Base-by-base conservation (phyloP, 345 rosid species). In the Eucalyptus tenuipes region DNA sequence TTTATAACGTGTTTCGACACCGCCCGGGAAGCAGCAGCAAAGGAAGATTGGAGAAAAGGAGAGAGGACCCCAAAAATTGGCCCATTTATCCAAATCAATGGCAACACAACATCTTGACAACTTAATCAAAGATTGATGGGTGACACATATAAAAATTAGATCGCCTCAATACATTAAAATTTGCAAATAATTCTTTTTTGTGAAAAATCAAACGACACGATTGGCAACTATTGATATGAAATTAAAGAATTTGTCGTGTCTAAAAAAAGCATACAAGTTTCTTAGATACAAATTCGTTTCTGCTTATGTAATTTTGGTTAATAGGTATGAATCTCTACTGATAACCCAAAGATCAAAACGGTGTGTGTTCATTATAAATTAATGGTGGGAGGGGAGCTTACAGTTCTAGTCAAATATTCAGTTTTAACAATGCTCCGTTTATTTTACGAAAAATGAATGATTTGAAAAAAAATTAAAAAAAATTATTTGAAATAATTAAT, bases 281-380 rank as follows among this genome's bases (percentile, higher is more conserved):
- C 5, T 64, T 14, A 1, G 0, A 7, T 64, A 31, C 75, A 13
- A 64, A n/a, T n/a, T 64, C 1, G 5, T 0, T 15, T 64, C 2
- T 16, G 0, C 40, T n/a, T 15, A 64, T n/a, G 10, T n/a, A 64
- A 64, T 64, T 64, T 64, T 7, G 2, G 75, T 7, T n/a, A 64
- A n/a, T 55, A 6, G 16, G 4, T 27, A n/a, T 64, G 20, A 64
- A n/a, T 14, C 1, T 64, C 2, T 7, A 2, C 40, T 64, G 4
- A 64, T 64, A 64, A 64, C 10, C 75, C 20, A 15, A 13, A n/a
- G 37, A 64, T 8, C 37, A n/a, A 64, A 64, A 13, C 2, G 75
- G 40, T 14, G 20, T 13, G 75, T 64, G 40, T n/a, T 64, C 20
- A 64, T 64, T 64, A 64, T 1, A n/a, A 61, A 64, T 64, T n/a